A percentile compares a stretch with the other conserved stretches of the same genome.
Conservation (phyloP, 129 eudicot species). For the Helichrysum umbraculigerum region DNA sequence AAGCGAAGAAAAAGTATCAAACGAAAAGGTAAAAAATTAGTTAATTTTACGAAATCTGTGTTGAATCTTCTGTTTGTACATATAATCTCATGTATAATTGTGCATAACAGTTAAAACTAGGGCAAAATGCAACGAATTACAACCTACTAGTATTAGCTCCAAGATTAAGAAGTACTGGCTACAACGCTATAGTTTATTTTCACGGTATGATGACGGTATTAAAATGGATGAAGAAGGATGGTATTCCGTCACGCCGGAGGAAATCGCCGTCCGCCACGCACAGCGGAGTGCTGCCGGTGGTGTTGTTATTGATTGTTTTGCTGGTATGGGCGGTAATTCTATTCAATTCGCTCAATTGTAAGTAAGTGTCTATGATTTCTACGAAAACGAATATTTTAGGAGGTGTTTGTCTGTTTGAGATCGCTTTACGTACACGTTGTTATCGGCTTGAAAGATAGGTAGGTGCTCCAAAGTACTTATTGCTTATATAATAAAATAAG, state of each 20-base stretch:
- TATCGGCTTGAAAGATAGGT: no score
- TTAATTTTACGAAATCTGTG: background rate
- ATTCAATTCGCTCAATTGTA: conserved; percentile 74
- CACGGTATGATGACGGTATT: conserved; percentile 62
- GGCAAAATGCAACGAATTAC: conserved; percentile 28
- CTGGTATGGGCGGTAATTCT: conserved; percentile 85
- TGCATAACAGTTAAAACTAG: conserved; percentile 32
- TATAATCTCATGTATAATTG: no score
- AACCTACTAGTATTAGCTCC: conserved; percentile 27
- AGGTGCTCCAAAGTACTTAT: no score
- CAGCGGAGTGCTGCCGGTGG: conserved; percentile 47
- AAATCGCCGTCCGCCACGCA: conserved; percentile 66
- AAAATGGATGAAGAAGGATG: conserved; percentile 81
- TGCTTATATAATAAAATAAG: no score
- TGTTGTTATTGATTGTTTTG: conserved; percentile 62
- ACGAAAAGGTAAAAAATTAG: conserved; percentile 30
- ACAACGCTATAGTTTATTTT: conserved; percentile 63
- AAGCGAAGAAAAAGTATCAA: conserved; percentile 42
- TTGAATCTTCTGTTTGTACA: background rate
- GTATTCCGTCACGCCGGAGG: conserved; percentile 86
- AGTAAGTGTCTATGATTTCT: conserved; percentile 14
- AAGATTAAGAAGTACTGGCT: conserved; percentile 62
- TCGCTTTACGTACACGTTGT: no score
- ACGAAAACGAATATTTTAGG: no score
- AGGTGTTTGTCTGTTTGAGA: no score